Base-by-base conservation (phyloP, 345 rosid species). In the Pistacia vera region DNA sequence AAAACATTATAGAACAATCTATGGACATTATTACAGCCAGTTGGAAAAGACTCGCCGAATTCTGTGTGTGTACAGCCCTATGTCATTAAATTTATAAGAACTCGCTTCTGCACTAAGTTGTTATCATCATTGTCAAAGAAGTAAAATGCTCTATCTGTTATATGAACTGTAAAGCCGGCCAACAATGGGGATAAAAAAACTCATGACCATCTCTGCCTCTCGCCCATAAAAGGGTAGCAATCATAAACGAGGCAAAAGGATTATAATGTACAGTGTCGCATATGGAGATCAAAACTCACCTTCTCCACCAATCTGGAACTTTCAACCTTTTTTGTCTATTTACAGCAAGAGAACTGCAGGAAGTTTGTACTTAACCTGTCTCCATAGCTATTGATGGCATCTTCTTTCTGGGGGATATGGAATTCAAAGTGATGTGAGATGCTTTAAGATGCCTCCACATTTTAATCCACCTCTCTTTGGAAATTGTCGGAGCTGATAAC, bases 271-370 rank as follows among this genome's bases (percentile, higher is more conserved):
- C 89, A 87, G 77, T 80, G 44, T 72, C 51, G 30, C 11, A 2
- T 48, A 51, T 60, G 60, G 58, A 78, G 57, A 71, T 76, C 66
- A 22, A 5, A 65, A 49, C 25, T 86, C 76, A 75, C 82, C 83
- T 73, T 71, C 82, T 81, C 98, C 98, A 92, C 98, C 98, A 92
- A 68, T 93, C 97, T 35, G 94, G 91, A 73, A 92, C 82, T 88
- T 89, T 92, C 86, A 93, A 83, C 76, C 99, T 88, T 77, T 79
- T 83, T 70, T 78, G 92, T 84, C 98, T 91, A 81, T 93, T 97
- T 68, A 86, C 83, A 63, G 86, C 88, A 17, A 93, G 93, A 77
- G 83, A 30, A 84, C 91, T 59, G 17, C 76, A 0, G 92, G 93
- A 25, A 93, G 89, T 81, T 93, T 95, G 75, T 85, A 89, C 82